Evolutionary conservation across 2,329 filamentous ascomycete species (phyloP).

Genomic region (Diaporthe australafricana): DNA sequence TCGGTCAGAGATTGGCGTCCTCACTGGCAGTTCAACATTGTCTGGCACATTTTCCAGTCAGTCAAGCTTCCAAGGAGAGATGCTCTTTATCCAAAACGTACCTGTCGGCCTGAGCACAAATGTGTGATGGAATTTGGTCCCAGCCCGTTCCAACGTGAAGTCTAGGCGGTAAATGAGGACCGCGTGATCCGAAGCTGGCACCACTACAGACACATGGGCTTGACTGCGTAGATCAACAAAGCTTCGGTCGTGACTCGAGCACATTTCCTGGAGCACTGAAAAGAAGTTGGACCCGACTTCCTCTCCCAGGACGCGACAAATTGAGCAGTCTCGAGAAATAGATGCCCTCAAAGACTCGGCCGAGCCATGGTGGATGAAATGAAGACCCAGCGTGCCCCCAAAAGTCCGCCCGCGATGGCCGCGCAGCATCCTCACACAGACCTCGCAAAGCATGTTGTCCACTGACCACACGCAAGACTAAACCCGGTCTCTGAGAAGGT

Average conservation of each 20-base stretch:
- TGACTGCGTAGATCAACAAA: not conserved
- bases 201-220: not conserved
- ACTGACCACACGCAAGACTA: not conserved
- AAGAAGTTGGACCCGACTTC: not conserved
- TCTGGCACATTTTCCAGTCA: not conserved
- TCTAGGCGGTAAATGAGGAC: constrained; percentile 8
- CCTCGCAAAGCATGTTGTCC: constrained; percentile 15
- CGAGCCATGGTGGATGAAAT: constrained; percentile 20
- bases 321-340: constrained; percentile 6
- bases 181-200: not conserved
- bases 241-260: not conserved
- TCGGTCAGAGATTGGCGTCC: constrained; percentile 2
- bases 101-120: constrained; percentile 14
- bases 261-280: not conserved
- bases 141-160: not conserved
- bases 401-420: constrained; percentile 14
- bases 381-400: constrained; percentile 12
- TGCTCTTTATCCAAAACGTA: no score
- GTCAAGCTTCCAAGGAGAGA: not conserved
- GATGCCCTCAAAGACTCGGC: constrained; percentile 19
- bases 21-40: not conserved
- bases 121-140: not conserved
- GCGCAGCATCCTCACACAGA: constrained; percentile 17
- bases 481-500: no score
- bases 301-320: constrained; percentile 8